A percentile compares a stretch with the other conserved stretches of the same genome.
Evolutionary conservation across 208 protist species (phyloP).

Genomic region (Crithidia acanthocephali): DNA sequence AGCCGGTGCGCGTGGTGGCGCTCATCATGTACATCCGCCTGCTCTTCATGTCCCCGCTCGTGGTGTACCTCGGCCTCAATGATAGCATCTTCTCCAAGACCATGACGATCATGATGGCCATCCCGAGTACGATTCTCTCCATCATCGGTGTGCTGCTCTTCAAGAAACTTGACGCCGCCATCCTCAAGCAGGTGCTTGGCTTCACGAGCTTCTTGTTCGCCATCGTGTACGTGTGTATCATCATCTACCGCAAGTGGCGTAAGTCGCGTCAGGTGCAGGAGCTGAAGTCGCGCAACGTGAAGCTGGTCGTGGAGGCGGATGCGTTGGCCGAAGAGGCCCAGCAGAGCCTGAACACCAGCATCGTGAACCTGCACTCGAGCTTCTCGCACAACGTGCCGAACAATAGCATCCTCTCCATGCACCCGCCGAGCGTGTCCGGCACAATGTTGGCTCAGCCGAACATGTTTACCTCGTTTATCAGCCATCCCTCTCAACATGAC

Average conservation of each 20-base stretch:
- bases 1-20: slow-evolving; percentile 50
- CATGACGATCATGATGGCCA: slow-evolving; percentile 65
- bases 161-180: slow-evolving; percentile 21
- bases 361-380: slow-evolving; percentile 45
- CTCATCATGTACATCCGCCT: slow-evolving; percentile 67
- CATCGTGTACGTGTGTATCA: slow-evolving; percentile 42
- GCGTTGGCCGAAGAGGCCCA: slow-evolving; percentile 49
- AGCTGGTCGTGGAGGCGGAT: slow-evolving; percentile 46
- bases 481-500: background rate
- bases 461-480: background rate
- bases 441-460: background rate
- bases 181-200: slow-evolving; percentile 48
- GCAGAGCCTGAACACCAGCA: slow-evolving; percentile 42
- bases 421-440: slow-evolving; percentile 1
- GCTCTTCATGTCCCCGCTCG: slow-evolving; percentile 57
- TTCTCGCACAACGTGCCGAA: slow-evolving; percentile 49
- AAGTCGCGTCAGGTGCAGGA: slow-evolving; percentile 39
- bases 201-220: slow-evolving; percentile 54
- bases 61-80: slow-evolving; percentile 49
- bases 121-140: slow-evolving; percentile 50
- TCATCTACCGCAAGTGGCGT: slow-evolving; percentile 39
- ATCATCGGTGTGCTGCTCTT: slow-evolving; percentile 56
- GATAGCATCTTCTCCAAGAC: slow-evolving; percentile 62
- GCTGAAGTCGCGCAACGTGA: slow-evolving; percentile 42
- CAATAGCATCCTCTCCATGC: slow-evolving; percentile 38